Base-by-base conservation (phyloP, 2,329 filamentous ascomycete genomes). In the Alternaria conjuncta region DNA sequence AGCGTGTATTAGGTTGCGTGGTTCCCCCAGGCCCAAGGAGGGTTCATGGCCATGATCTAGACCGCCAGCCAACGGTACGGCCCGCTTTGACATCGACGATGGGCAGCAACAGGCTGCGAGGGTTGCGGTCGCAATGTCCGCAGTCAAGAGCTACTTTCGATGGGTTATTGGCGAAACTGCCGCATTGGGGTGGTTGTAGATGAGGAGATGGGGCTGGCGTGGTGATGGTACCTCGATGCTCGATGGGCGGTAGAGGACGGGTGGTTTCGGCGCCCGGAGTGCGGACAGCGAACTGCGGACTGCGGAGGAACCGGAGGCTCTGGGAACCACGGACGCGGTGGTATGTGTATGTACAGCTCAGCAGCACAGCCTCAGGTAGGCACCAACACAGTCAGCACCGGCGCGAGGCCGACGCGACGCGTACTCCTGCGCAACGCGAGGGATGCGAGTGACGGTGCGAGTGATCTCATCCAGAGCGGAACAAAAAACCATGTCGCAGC, bases 1-100 rank as follows among this genome's bases (percentile, higher is more conserved):
- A 36, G 49, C 15, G 7, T 23, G 49, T 53, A 11, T 32, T 20
- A 36, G 49, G 49, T 25, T 53, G 28, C 28, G 28, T 32, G 43
- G 54, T 56, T 56, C 26, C 43, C 44, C 26, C 41, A 56, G 25
- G 53, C 25, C 28, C 7, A 45, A n/a, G 41, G 54, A 20, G 54
- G 25, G 55, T 59, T 59, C 49, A 55, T 41, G 55, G 44, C 30
- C 50, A 32, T 41, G 55, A 47, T 63, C 59, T 65, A 60, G 63
- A 57, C 60, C 55, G n/a, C 21, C 26, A 60, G 28, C 36, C 45
- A 50, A 53, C 63, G 63, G 60, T 63, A 56, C 63, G 63, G 55
- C 55, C 63, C 63, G 63, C 57, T 49, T 20, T 50, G 54, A 44
- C 26, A 47, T 30, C 23, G 55, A 60, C 61, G 18, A 47, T 46